A percentile compares a stretch with the other conserved stretches of the same genome.
These are phyloP conservation scores for Lippia alba DNA, from an alignment of 305 asterid genomes.

Conservation along the genomic window DNA sequence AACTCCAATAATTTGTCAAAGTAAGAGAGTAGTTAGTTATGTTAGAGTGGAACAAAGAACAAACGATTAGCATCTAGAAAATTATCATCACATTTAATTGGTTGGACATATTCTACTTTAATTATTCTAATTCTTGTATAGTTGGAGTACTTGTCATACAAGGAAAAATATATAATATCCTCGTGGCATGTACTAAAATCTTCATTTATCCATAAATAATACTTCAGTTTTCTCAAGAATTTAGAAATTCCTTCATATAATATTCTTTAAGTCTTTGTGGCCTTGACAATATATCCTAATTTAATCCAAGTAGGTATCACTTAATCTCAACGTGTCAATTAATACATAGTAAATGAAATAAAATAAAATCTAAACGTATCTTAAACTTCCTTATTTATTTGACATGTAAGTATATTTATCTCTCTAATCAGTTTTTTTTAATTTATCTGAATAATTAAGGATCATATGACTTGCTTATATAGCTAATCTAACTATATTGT, in stretches of 20 bases:
- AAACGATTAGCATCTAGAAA: conserved; percentile 6
- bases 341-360: neutral
- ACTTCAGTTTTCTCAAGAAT: conserved; percentile 4
- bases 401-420: neutral
- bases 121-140: neutral
- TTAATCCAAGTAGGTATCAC: conserved; percentile 9
- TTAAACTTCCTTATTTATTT: neutral
- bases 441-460: too few species aligned
- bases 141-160: neutral
- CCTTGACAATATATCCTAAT: neutral
- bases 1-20: conserved; percentile 20
- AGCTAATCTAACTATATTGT: neutral
- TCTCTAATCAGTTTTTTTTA: neutral
- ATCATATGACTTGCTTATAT: neutral
- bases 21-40: neutral
- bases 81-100: conserved; percentile 1
- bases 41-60: neutral
- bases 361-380: neutral
- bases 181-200: conserved; percentile 22
- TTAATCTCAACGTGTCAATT: conserved; percentile 32
- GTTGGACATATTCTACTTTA: neutral
- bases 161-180: conserved; percentile 18
- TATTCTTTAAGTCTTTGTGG: neutral
- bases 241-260: neutral
- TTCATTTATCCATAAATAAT: neutral